Evolutionary conservation across 2,329 filamentous ascomycete species (phyloP).

Genomic region (Neophaeococcomyces aloes): DNA sequence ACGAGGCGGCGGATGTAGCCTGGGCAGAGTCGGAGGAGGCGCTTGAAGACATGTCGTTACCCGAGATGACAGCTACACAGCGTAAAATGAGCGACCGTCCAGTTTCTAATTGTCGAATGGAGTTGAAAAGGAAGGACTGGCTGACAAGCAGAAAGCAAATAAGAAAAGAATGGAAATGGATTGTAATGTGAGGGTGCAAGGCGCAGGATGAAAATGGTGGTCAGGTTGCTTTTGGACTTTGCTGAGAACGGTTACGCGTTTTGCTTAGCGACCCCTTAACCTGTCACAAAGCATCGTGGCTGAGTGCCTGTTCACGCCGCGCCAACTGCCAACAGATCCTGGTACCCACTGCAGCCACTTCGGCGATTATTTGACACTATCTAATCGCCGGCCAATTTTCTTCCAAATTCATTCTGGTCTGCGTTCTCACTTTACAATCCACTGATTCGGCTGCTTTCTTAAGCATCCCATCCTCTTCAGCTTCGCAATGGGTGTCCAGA

Average conservation of each 20-base stretch:
- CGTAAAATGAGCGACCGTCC: not conserved
- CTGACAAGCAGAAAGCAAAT: not conserved
- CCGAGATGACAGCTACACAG: constrained; percentile 2
- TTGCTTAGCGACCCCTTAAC: not conserved
- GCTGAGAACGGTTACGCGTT: constrained; percentile 6
- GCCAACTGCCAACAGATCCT: too few relatives aligned
- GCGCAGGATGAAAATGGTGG: not conserved
- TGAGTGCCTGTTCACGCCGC: not conserved
- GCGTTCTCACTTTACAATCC: too few relatives aligned
- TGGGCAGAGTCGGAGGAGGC: not conserved
- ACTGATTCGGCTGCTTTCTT: too few relatives aligned
- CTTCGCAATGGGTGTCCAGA: constrained; percentile 67
- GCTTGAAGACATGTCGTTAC: constrained; percentile 3
- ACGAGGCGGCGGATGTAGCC: not conserved
- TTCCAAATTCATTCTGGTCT: too few relatives aligned
- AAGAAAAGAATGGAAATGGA: not conserved
- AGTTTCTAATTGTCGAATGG: not conserved
- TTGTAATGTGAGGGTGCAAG: not conserved
- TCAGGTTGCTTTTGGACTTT: not conserved
- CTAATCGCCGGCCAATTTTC: too few relatives aligned
- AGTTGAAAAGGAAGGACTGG: not conserved
- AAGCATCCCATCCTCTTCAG: too few relatives aligned
- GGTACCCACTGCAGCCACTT: too few relatives aligned
- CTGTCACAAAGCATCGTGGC: not conserved
- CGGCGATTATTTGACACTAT: too few relatives aligned